Base-by-base conservation (phyloP, 129 eudicot species). In the Artemisia tridentata region DNA sequence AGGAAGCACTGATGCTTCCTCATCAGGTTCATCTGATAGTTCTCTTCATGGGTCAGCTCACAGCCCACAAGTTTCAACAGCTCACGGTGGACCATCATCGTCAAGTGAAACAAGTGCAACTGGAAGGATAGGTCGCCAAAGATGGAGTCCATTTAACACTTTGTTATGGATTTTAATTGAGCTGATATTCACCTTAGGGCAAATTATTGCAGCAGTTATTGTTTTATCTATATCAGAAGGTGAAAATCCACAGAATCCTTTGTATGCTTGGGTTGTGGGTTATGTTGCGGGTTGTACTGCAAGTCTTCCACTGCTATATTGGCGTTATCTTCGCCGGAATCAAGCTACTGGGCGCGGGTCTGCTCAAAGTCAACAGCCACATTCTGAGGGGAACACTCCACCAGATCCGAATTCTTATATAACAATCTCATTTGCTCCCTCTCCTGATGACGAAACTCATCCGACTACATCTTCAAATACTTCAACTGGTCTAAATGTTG, bases 201-300 rank as follows among this genome's bases (percentile, higher is more conserved):
- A 83, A 75, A 83, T 86, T 19, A 68, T 86, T 67, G 81, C 92
- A 29, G 81, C 92, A 31, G 27, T 79, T 52, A 70, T 84, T 76
- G 88, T 84, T 48, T 69, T 86, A 54, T 76, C 63, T 18, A 18
- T 81, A 15, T 84, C 92, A 56, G 74, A 77, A 76, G 71, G 77
- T 73, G 92, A 86, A 76, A 76, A 81, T 53, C 88, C 92, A 7
- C 86, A 76, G 71, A 80, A 87, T 17, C 92, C 92, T 51, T 64
- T 87, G 76, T 84, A 81, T 79, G 87, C 86, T 34, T 87, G 92
- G 92, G 68, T 87, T 70, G 88, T 84, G 55, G 88, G 92, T 67
- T 86, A 86, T 81, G 84, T 85, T 13, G 65, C 74, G 66, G 88
- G 92, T 8, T 86, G 86, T 72, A 50, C 75, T 5, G 84, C 82